Base-by-base conservation (phyloP, 768 basidiomycete species). In the Tephrocybe rancida region DNA sequence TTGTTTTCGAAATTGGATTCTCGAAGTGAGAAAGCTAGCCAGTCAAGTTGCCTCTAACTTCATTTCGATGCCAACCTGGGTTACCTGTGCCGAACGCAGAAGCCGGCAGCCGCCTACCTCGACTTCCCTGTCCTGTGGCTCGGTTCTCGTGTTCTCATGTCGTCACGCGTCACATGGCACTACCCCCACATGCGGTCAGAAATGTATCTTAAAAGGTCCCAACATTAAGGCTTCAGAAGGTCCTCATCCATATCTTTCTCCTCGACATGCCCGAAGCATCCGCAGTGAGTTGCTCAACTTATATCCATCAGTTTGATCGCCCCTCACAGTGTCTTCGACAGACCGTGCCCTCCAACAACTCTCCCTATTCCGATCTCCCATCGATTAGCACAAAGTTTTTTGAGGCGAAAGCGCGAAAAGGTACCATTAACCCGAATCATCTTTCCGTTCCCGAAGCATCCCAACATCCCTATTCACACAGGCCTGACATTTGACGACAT, bases 401-500 rank as follows among this genome's bases (percentile, higher is more conserved):
- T 45, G 82, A 84, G 58, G 87, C 84, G 13, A 90, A 90, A 67
- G 85, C 85, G 2, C 71, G 71, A 54, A 87, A 85, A 71, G 85
- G 88, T 80, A 54, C 13, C 8, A 8, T 22, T 16, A 10, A 47
- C 25, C 42, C 21, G n/a, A 19, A 13, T 11, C 24, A 21, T 35
- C 7, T 32, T 38, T 11, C 43, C 1, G 21, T 44, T 5, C 10
- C 35, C 35, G n/a, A 13, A 4, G 7, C 4, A 16, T 16, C 10
- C 14, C 11, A 37, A 7, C 30, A 32, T 32, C n/a, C n/a, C n/a
- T n/a, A n/a, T n/a, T n/a, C 30, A 32, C 30, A 6, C 35, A 88
- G 87, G 85, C 14, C 59, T 86, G 55, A 84, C 85, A 13, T 93
- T 92, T 56, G 88, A 84, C 52, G 73, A 81, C 34, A 81, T 93